Base-by-base conservation (phyloP, 1,284 basidiomycete genomes). In the Leccinum griseonigrum region DNA sequence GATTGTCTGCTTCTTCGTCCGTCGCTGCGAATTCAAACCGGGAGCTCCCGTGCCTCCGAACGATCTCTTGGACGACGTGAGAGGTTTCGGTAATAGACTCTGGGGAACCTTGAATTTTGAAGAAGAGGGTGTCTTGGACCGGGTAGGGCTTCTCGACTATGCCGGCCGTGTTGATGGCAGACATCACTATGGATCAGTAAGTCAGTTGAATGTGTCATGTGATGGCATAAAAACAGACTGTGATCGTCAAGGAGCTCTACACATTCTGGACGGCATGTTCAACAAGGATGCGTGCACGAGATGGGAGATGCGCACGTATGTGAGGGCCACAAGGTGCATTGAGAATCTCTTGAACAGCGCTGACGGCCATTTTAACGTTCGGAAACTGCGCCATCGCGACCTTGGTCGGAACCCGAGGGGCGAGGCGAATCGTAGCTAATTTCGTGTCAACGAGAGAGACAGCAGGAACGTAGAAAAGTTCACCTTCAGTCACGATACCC, bases 71-170 rank as follows among this genome's bases (percentile, higher is more conserved):
- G 46, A 93, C 82, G 4, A 78, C 75, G 54, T 83, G 78, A 2
- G 90, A 85, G 0, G 92, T 84, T 36, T 84, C 81, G 18, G 84
- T 74, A 66, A 94, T 88, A 4, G 85, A 81, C 3, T 79, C 76
- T 1, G 83, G 78, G 40, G 91, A 85, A 10, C 88, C 87, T 76
- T 95, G 93, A 59, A 96, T 85, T 75, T 97, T 97, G 81, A 97
- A 92, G 78, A 96, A 95, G 13, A 97, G 82, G 0, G 89, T 89
- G 68, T 95, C 93, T 67, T 83, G 79, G 38, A 88, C 87, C 16
- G 87, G 87, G 75, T 90, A 92, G 13, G 83, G 79, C 54, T 77
- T 78, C 36, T 83, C 81, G 40, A 85, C 74, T 28, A 87, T 72
- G 22, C 87, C 86, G 1, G 79, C 85, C 13, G 75, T 72, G 73